Evolutionary conservation across 164 flowering plant genomes (phyloP).

Genomic region (Sextonia rubra): DNA sequence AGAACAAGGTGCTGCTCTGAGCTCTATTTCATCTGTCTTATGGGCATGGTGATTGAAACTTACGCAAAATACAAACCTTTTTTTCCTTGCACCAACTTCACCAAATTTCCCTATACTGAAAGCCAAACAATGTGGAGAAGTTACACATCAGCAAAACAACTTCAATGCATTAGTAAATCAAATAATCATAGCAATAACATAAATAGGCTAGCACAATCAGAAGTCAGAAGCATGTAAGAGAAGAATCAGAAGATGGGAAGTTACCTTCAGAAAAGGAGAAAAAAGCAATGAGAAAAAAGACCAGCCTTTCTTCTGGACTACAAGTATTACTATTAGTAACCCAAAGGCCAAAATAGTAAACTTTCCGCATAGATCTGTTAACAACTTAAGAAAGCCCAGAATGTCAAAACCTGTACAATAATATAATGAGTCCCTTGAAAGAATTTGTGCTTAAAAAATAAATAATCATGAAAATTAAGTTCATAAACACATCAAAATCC

Average conservation of each 20-base stretch:
- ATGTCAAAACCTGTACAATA: background rate
- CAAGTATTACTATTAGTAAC: conserved; percentile 42
- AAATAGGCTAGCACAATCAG: background rate
- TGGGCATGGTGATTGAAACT: conserved; percentile 47
- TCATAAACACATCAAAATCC: conserved; percentile 5
- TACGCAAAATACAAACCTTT: conserved; percentile 3
- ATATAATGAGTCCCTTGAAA: background rate
- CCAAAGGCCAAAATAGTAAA: conserved; percentile 14
- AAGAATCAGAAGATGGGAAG: conserved; percentile 5
- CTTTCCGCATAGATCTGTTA: background rate
- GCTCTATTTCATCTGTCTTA: conserved; percentile 80
- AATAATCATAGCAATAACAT: conserved; percentile 23
- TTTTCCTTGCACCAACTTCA: background rate
- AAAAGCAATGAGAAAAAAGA: conserved; percentile 18
- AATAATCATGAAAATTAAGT: conserved; percentile 2
- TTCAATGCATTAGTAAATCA: conserved; percentile 14
- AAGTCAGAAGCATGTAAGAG: background rate
- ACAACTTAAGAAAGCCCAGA: background rate
- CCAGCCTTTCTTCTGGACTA: conserved; percentile 6
- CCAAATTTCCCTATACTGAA: conserved; percentile 23
- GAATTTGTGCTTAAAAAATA: background rate
- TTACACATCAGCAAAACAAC: conserved; percentile 37
- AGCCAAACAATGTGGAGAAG: conserved; percentile 23
- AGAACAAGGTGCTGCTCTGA: conserved; percentile 75
- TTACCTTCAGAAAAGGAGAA: conserved; percentile 17